These are phyloP conservation scores for Geranium incanum DNA, from an alignment of 441 rosid species.

Conservation along the genomic window DNA sequence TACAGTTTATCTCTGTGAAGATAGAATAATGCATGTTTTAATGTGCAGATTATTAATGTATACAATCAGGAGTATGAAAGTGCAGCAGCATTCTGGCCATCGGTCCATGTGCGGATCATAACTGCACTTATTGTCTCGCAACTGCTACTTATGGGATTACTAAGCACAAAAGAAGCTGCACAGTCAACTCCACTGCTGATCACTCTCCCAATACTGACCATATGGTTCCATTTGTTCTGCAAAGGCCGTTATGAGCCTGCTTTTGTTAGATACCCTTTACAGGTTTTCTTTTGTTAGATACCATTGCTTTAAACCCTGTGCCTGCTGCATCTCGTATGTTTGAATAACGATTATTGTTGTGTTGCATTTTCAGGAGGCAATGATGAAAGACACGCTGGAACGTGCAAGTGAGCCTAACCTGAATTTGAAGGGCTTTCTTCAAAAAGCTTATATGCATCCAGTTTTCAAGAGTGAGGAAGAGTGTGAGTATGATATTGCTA, in stretches of 20 bases:
- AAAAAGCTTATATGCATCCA: slow-evolving; percentile 64
- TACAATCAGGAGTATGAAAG: slow-evolving; percentile 57
- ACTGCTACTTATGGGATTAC: slow-evolving; percentile 60
- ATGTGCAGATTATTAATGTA: slow-evolving; percentile 77
- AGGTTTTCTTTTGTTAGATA: slow-evolving; percentile 30
- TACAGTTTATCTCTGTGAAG: neutral
- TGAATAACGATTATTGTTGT: no score
- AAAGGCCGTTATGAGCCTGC: slow-evolving; percentile 37
- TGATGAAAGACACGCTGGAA: slow-evolving; percentile 88
- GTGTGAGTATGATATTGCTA: slow-evolving; percentile 18
- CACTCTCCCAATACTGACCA: slow-evolving; percentile 63
- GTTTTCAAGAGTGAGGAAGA: slow-evolving; percentile 52
- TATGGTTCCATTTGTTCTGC: slow-evolving; percentile 53
- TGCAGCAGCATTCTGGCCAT: slow-evolving; percentile 88
- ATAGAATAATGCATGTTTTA: slow-evolving; percentile 7
- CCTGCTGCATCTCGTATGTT: neutral
- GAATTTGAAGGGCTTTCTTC: slow-evolving; percentile 66
- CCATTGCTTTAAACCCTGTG: no score
- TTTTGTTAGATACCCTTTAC: slow-evolving; percentile 56
- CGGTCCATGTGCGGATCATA: slow-evolving; percentile 73
- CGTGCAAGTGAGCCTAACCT: slow-evolving; percentile 63
- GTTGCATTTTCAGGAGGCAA: slow-evolving; percentile 62
- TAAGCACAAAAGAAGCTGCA: slow-evolving; percentile 59
- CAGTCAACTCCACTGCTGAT: slow-evolving; percentile 68
- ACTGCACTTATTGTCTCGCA: slow-evolving; percentile 67